Percentiles rank a stretch among this genome's conserved stretches.
These are phyloP conservation scores for Fusarium floridanum DNA, from an alignment of 2,329 filamentous ascomycete genomes.

Conservation along the genomic window DNA sequence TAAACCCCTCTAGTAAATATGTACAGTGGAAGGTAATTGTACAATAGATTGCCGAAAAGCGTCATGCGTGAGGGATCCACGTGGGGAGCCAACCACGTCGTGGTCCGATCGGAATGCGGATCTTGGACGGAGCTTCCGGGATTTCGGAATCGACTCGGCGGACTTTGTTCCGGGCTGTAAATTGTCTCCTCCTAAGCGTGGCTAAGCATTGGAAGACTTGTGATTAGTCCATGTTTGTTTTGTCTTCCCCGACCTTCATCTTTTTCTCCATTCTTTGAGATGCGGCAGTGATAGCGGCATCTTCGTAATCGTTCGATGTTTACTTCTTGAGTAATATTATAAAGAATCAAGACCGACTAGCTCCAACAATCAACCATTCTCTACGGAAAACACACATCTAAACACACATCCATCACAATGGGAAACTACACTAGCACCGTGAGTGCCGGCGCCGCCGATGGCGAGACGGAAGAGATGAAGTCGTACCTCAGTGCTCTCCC, in stretches of 20 bases:
- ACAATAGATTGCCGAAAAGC: background rate
- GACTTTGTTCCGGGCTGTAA: constrained; percentile 5
- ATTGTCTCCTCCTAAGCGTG: background rate
- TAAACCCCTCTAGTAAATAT: background rate
- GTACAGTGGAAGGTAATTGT: constrained; percentile 8
- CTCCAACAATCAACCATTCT: background rate
- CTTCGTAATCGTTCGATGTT: background rate
- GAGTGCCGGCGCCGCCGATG: constrained; percentile 9
- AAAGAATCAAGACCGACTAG: background rate
- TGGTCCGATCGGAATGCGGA: constrained; percentile 41
- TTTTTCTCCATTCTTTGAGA: background rate
- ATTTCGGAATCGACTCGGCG: background rate
- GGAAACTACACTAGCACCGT: constrained; percentile 20
- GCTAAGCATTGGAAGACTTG: background rate
- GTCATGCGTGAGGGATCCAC: background rate
- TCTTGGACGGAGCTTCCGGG: background rate
- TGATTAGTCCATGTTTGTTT: background rate
- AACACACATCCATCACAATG: constrained; percentile 12
- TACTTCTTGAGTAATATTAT: background rate
- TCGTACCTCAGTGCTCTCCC: constrained; percentile 48
- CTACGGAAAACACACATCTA: background rate
- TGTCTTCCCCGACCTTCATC: background rate
- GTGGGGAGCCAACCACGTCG: constrained; percentile 27
- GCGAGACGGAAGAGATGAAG: constrained; percentile 45
- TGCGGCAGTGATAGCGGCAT: background rate